phyloP scores from a whole-genome alignment of 345 rosid genomes.

The Gossypium anomalum region DNA sequence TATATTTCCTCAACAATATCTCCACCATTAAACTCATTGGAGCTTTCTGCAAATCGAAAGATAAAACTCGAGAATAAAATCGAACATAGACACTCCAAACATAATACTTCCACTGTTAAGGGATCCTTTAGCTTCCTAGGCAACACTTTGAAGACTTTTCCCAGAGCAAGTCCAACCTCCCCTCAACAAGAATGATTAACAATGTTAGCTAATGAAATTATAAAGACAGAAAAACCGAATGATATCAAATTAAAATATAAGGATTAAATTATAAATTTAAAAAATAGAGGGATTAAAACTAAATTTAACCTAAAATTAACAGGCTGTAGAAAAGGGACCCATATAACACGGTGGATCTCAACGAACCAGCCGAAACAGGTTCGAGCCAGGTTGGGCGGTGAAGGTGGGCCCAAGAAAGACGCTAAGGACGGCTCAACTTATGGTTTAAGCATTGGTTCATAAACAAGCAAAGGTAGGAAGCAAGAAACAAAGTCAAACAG shows the following conservation, averaged over 20 bases:
- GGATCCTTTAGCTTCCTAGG: too few relatives aligned
- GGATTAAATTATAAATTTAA: neutral
- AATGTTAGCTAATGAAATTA: too few relatives aligned
- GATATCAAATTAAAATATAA: too few relatives aligned
- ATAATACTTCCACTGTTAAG: too few relatives aligned
- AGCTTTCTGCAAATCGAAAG: too few relatives aligned
- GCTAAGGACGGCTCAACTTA: neutral
- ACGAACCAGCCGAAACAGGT: neutral
- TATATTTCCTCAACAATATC: too few relatives aligned
- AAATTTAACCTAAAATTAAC: neutral
- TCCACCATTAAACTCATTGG: too few relatives aligned
- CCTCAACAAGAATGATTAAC: too few relatives aligned
- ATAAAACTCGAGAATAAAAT: too few relatives aligned
- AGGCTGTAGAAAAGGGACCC: neutral
- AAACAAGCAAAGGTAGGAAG: neutral
- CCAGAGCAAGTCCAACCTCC: fast-evolving
- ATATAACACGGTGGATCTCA: neutral
- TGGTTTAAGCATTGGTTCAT: neutral
- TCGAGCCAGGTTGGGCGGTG: neutral
- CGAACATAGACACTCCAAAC: too few relatives aligned
- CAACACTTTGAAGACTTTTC: too few relatives aligned
- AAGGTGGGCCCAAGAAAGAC: neutral
- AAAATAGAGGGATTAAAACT: neutral
- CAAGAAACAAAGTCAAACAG: conserved; percentile 1
- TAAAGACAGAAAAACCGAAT: too few relatives aligned